Conservation (phyloP, 257 asterid genomes). For the Lantana camara region DNA sequence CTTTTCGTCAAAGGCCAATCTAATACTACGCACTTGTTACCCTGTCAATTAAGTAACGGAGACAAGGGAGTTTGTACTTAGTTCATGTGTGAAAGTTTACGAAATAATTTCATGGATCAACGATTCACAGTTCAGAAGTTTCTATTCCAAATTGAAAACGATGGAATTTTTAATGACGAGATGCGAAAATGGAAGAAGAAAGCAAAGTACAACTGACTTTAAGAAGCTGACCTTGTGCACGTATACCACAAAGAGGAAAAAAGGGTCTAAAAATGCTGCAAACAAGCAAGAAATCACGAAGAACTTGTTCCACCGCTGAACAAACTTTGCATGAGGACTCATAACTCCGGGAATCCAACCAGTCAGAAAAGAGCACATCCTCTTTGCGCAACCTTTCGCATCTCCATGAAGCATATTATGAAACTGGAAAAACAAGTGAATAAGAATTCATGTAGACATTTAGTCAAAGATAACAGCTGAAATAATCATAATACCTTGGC, state of each 20-base stretch:
- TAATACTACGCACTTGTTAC: conserved; percentile 62
- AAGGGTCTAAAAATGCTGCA: conserved; percentile 81
- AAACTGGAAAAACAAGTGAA: conserved; percentile 51
- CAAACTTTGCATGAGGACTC: conserved; percentile 67
- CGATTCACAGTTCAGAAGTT: too few species aligned
- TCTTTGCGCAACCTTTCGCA: conserved; percentile 81
- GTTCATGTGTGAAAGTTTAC: conserved; percentile 2
- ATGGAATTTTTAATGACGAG: too few species aligned
- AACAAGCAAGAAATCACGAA: conserved; percentile 71
- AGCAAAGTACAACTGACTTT: too few species aligned
- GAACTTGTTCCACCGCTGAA: conserved; percentile 84
- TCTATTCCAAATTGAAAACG: too few species aligned
- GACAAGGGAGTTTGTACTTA: neutral
- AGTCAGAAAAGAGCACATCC: conserved; percentile 41
- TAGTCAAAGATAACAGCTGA: too few species aligned
- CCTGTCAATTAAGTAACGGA: conserved; percentile 43
- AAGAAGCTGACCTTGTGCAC: conserved; percentile 55
- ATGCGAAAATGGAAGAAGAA: too few species aligned
- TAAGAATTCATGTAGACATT: too few species aligned
- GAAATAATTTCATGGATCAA: neutral
- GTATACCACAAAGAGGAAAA: conserved; percentile 68
- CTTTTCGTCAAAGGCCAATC: conserved; percentile 60
- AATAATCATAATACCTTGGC: conserved; percentile 67
- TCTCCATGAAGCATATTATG: conserved; percentile 73
- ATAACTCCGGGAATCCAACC: conserved; percentile 64